These are phyloP conservation scores for Colletotrichum gloeosporioides DNA, from an alignment of 2,329 filamentous ascomycete genomes.

Conservation along the genomic window DNA sequence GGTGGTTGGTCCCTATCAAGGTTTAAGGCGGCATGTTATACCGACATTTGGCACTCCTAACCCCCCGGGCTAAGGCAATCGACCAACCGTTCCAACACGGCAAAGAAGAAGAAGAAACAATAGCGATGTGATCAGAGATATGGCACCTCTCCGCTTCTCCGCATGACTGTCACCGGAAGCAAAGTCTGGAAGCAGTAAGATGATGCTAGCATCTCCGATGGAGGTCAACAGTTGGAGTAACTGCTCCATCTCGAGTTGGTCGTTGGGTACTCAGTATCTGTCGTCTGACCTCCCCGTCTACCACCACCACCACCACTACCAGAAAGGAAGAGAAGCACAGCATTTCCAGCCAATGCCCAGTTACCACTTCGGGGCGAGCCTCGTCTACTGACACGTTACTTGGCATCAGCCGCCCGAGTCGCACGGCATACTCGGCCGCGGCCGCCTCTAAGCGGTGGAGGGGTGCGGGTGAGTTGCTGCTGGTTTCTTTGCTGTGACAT, in stretches of 20 bases:
- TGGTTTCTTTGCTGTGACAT: background rate
- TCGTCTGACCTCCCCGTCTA: background rate
- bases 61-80: background rate
- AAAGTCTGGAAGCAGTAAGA: background rate
- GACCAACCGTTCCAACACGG: background rate
- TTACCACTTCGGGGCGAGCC: background rate
- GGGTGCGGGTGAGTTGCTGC: background rate
- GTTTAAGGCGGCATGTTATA: background rate
- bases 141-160: background rate
- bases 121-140: background rate
- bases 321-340: background rate
- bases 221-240: background rate
- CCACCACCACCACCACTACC: background rate
- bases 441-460: background rate
- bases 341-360: background rate
- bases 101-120: background rate
- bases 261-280: background rate
- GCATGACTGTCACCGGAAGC: background rate
- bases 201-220: background rate
- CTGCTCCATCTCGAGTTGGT: background rate
- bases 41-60: background rate
- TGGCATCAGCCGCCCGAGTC: background rate
- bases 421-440: background rate
- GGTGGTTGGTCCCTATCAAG: background rate
- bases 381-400: background rate